Evolutionary conservation across 768 basidiomycete genomes (phyloP), one percentile per base, ranked within the genome.

Genomic region (Termitomyces sp.): DNA sequence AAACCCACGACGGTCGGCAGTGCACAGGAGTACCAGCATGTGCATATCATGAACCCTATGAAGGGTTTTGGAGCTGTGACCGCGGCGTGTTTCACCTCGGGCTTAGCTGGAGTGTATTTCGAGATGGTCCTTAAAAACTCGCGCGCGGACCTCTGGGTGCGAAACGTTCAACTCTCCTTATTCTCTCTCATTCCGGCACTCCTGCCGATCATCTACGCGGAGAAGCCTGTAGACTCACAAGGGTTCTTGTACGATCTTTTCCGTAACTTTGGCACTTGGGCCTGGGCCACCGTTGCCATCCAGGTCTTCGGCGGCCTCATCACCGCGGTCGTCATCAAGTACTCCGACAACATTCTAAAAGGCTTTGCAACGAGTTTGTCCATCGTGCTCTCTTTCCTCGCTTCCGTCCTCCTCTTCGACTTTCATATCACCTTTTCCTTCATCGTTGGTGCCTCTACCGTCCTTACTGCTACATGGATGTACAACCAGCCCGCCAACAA

Each of bases 311-410:
- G 97, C 30, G 96, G 97, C 0, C 77, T 98, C 45, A 70, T 99
- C 56, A 98, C 96, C 10, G 96, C 97, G 2, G 68, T 98, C 24
- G 97, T 98, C 55, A 98, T 98, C 81, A 93, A 95, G 70, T 96
- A 98, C 68, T 90, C 90, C 54, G 93, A 94, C 70, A 98, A 97
- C 68, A 92, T 91, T 63, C 76, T 92, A 65, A 96, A 97, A 55
- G 96, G 96, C n/a, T 99, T 99, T 64, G 96, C 96, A 5, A 99
- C 96, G 2, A 88, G 85, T 59, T 79, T 98, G 42, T 90, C 89
- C 58, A 99, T 98, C 72, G 85, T 98, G 54, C 74, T 98, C 40
- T 95, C 93, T 50, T 99, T 96, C 83, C 81, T 96, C 56, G 93
- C 94, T 1, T 91, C 88, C 44, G 92, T 98, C 59, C 82, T 82